These are phyloP conservation scores for Ogataea nakhonphanomensis DNA, from an alignment of 805 yeast species.

Conservation along the genomic window DNA sequence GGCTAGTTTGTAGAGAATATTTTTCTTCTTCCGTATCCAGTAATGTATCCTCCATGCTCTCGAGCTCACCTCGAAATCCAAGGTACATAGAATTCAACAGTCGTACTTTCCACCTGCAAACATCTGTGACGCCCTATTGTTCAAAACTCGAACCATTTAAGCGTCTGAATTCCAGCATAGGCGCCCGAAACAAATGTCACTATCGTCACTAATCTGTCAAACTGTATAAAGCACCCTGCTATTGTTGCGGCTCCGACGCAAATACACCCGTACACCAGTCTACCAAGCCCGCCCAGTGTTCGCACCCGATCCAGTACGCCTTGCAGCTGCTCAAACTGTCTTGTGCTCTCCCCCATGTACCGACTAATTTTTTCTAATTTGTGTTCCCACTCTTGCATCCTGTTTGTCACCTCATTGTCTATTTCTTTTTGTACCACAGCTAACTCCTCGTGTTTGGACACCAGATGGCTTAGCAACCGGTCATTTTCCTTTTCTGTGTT, in stretches of 20 bases:
- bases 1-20: too few relatives aligned
- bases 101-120: too few relatives aligned
- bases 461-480: conserved; percentile 1
- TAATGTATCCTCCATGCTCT: too few relatives aligned
- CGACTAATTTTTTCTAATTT: conserved; percentile 3
- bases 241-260: neutral
- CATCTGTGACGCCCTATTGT: neutral
- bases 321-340: conserved; percentile 8
- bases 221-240: conserved; percentile 4
- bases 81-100: too few relatives aligned
- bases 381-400: conserved; percentile 6
- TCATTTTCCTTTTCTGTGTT: conserved; percentile 2
- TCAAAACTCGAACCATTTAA: conserved; percentile 2
- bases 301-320: conserved; percentile 4
- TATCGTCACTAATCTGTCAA: conserved; percentile 6
- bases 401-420: neutral
- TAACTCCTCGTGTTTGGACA: conserved; percentile 5
- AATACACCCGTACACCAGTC: conserved; percentile 5
- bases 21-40: too few relatives aligned
- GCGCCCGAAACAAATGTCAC: conserved; percentile 10
- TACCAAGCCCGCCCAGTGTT: conserved; percentile 2
- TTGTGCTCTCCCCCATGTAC: conserved; percentile 7
- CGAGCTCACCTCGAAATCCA: too few relatives aligned
- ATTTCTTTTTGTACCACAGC: conserved; percentile 2
- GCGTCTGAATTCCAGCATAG: conserved; percentile 8